A percentile compares a stretch with the other conserved stretches of the same genome.
phyloP scores from a whole-genome alignment of 768 basidiomycete genomes.

The Paxillus involutus region DNA sequence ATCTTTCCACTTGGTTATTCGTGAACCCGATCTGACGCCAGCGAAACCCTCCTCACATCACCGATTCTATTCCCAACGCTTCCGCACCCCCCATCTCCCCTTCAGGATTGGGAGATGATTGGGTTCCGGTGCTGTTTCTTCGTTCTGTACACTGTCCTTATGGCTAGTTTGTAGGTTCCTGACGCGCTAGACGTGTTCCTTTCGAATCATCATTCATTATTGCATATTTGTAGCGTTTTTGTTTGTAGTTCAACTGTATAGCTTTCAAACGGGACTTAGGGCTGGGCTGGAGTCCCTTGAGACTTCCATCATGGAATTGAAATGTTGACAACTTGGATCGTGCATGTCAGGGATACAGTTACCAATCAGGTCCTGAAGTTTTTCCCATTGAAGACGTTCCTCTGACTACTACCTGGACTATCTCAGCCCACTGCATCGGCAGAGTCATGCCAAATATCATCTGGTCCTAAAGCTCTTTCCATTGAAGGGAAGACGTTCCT shows the following conservation, averaged over 20 bases:
- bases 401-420: neutral
- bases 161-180: neutral
- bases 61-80: too few relatives aligned
- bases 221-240: neutral
- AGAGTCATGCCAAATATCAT: too few relatives aligned
- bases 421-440: neutral
- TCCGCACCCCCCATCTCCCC: neutral
- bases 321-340: neutral
- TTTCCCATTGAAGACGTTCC: neutral
- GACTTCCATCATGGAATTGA: too few relatives aligned
- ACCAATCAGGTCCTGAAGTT: too few relatives aligned
- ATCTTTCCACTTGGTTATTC: too few relatives aligned
- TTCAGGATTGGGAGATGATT: neutral
- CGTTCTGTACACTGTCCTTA: neutral
- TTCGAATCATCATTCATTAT: neutral
- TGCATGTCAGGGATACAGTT: neutral
- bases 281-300: too few relatives aligned
- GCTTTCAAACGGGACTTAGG: neutral
- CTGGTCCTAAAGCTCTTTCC: neutral
- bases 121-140: neutral
- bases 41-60: too few relatives aligned
- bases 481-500: neutral
- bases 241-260: neutral
- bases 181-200: conserved; percentile 2
- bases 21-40: too few relatives aligned